These are phyloP conservation scores for Calonectria pseudoturangicola DNA, from an alignment of 2,329 filamentous ascomycete species.

Conservation along the genomic window DNA sequence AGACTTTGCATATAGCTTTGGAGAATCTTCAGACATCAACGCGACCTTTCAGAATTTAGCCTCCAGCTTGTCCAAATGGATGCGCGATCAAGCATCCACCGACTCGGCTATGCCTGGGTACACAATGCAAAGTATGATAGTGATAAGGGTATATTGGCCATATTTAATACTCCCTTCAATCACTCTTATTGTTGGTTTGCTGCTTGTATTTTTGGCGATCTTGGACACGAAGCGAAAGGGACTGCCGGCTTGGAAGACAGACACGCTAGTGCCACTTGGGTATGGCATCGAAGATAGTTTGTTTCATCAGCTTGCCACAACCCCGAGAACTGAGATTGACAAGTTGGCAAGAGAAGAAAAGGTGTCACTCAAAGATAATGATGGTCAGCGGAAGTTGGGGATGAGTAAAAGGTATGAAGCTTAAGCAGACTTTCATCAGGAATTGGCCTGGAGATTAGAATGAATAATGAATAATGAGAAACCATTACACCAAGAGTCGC, in stretches of 20 bases:
- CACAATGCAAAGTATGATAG: background rate
- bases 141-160: constrained; percentile 29
- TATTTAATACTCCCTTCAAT: constrained; percentile 20
- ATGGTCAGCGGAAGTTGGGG: too few species aligned
- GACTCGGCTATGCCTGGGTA: background rate
- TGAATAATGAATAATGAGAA: too few species aligned
- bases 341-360: too few species aligned
- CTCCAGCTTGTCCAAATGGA: constrained; percentile 41
- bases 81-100: constrained; percentile 29
- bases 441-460: too few species aligned
- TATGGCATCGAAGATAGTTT: background rate
- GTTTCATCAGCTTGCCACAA: too few species aligned
- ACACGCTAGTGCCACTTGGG: constrained; percentile 15
- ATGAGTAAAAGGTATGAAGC: too few species aligned
- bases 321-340: too few species aligned
- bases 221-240: constrained; percentile 16
- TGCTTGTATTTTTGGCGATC: constrained; percentile 4
- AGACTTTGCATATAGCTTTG: constrained; percentile 17
- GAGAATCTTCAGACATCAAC: background rate
- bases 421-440: too few species aligned
- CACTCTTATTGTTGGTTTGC: background rate
- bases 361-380: too few species aligned
- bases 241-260: constrained; percentile 22
- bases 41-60: constrained; percentile 27
- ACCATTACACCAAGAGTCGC: too few species aligned